Evolutionary conservation across 1,284 basidiomycete species (phyloP).

Genomic region (Vanrija sp.): DNA sequence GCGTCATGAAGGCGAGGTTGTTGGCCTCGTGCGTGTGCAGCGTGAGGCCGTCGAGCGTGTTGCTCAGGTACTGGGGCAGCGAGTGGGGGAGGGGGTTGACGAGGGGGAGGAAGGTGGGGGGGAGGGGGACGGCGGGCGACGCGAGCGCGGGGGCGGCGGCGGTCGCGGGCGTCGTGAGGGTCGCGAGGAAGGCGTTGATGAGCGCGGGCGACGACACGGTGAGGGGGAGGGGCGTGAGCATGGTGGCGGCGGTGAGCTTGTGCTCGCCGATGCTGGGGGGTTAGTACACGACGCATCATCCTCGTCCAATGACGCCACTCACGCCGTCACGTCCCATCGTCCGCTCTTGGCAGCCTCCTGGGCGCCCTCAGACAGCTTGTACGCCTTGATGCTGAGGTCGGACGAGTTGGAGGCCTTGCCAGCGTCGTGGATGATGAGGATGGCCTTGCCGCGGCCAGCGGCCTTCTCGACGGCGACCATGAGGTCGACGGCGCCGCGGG

Average conservation of each 20-base stretch:
- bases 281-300: slow-evolving; percentile 4
- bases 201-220: slow-evolving; percentile 83
- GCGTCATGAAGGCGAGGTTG: slow-evolving; percentile 84
- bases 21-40: slow-evolving; percentile 84
- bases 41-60: slow-evolving; percentile 79
- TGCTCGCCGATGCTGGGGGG: slow-evolving; percentile 69
- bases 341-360: slow-evolving; percentile 78
- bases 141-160: slow-evolving; percentile 37
- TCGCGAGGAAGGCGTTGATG: slow-evolving; percentile 76
- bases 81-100: slow-evolving; percentile 52
- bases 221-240: slow-evolving; percentile 86
- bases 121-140: slow-evolving; percentile 46
- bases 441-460: slow-evolving; percentile 64
- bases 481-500: slow-evolving; percentile 81
- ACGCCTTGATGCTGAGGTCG: slow-evolving; percentile 87
- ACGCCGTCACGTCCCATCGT: slow-evolving; percentile 85
- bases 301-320: slow-evolving; percentile 22
- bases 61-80: slow-evolving; percentile 59
- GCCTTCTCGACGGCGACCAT: slow-evolving; percentile 68
- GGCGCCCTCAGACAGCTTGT: slow-evolving; percentile 77
- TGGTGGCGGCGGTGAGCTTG: slow-evolving; percentile 81
- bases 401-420: slow-evolving; percentile 64
- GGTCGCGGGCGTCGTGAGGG: slow-evolving; percentile 54
- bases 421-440: slow-evolving; percentile 84
- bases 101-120: slow-evolving; percentile 54